Conservation (phyloP, 352 stramenopile species). For the Pythium biforme region DNA sequence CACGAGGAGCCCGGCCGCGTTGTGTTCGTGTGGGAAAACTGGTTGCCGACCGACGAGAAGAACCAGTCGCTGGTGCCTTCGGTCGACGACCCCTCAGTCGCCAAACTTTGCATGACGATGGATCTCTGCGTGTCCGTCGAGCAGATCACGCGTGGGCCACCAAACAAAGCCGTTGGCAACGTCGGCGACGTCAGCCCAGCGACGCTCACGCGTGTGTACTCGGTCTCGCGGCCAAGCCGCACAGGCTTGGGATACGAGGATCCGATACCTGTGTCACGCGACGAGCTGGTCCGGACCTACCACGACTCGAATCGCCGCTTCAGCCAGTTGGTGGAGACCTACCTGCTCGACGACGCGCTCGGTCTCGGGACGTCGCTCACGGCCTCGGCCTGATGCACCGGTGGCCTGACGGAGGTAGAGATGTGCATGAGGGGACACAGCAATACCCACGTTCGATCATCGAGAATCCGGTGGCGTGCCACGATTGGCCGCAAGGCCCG, state of each 20-base stretch:
- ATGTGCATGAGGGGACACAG: background rate
- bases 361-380: background rate
- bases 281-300: background rate
- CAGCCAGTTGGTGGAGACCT: background rate
- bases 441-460: background rate
- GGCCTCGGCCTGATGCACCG: background rate
- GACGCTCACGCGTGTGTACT: background rate
- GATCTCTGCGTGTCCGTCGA: conserved; percentile 1
- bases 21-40: conserved; percentile 1
- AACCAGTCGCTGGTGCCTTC: no score
- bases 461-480: background rate
- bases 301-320: background rate
- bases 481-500: background rate
- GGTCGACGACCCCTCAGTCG: no score
- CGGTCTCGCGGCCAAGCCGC: background rate
- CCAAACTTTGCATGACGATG: background rate
- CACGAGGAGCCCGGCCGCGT: background rate
- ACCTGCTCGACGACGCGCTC: background rate
- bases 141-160: background rate
- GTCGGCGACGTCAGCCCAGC: background rate
- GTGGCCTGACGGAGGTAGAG: background rate
- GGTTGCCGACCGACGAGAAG: background rate
- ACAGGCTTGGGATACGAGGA: no score
- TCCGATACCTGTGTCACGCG: background rate
- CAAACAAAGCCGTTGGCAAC: background rate